phyloP scores from a whole-genome alignment of 163 green algal species.

The Smithsoniella earleae region DNA sequence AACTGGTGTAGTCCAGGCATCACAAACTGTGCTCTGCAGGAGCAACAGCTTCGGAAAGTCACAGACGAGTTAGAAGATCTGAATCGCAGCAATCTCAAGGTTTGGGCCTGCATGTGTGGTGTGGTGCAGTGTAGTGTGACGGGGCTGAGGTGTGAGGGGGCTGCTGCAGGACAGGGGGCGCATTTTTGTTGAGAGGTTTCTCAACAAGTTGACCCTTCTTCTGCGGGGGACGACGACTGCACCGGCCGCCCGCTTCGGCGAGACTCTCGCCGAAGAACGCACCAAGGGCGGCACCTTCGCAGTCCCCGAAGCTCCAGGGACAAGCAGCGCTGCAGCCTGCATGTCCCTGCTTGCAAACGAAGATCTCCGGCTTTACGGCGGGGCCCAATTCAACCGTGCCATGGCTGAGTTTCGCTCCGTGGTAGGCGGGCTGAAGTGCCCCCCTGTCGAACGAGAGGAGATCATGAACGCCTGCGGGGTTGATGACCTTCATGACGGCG shows the following conservation, averaged over 20 bases:
- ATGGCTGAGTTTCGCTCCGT: constrained; percentile 83
- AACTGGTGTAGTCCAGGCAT: no score
- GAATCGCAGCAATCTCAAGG: constrained; percentile 26
- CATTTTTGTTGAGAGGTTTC: constrained; percentile 74
- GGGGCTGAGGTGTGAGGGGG: neutral
- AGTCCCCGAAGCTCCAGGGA: neutral
- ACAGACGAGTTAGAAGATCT: neutral
- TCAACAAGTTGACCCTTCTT: constrained; percentile 73
- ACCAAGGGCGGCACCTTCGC: constrained; percentile 25
- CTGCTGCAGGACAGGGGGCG: constrained; percentile 71
- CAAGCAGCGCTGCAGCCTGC: neutral
- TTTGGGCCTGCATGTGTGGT: neutral
- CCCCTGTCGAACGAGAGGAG: constrained; percentile 75
- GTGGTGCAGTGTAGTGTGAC: no score
- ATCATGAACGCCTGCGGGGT: constrained; percentile 93
- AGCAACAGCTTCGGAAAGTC: constrained; percentile 5
- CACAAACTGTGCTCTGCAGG: constrained; percentile 28
- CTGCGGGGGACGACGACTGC: constrained; percentile 74
- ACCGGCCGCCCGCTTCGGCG: constrained; percentile 78
- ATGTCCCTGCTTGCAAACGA: constrained; percentile 63
- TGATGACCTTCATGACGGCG: constrained; percentile 89
- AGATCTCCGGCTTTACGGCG: constrained; percentile 89
- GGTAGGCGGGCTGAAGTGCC: constrained; percentile 65
- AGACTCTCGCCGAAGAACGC: constrained; percentile 92
- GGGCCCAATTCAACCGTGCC: constrained; percentile 88